These are phyloP conservation scores for Corylus heterophylla DNA, from an alignment of 306 rosid species.

Conservation along the genomic window DNA sequence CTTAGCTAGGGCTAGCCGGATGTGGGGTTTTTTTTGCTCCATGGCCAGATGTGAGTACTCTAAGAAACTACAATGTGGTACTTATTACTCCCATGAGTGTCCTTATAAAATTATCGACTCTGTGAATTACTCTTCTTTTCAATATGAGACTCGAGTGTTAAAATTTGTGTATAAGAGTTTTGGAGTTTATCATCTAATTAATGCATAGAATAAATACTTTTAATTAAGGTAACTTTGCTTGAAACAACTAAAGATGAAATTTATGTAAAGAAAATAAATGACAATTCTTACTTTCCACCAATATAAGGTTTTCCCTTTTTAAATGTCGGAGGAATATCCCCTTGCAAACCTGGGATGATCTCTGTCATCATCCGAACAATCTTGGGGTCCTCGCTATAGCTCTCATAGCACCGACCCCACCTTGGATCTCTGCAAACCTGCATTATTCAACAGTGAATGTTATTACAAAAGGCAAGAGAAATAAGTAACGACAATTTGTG, in stretches of 20 bases:
- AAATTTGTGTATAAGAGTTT: not conserved
- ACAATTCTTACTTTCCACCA: slow-evolving; percentile 6
- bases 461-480: not conserved
- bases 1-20: too few relatives aligned
- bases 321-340: not conserved
- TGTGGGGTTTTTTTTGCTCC: too few relatives aligned
- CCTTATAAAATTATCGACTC: too few relatives aligned
- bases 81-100: too few relatives aligned
- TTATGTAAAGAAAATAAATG: too few relatives aligned
- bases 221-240: too few relatives aligned
- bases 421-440: slow-evolving; percentile 23
- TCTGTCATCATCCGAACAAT: slow-evolving; percentile 5
- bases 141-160: too few relatives aligned
- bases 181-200: not conserved
- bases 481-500: not conserved
- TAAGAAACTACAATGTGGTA: too few relatives aligned
- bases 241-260: not conserved
- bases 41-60: too few relatives aligned
- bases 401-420: slow-evolving; percentile 13
- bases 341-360: slow-evolving; percentile 14
- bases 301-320: not conserved
- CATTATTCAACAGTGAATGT: not conserved
- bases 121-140: too few relatives aligned
- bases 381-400: slow-evolving; percentile 11
- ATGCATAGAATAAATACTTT: not conserved